Evolutionary conservation across 2,329 filamentous ascomycete genomes (phyloP).

Genomic region (Alternaria hordeiaustralica): DNA sequence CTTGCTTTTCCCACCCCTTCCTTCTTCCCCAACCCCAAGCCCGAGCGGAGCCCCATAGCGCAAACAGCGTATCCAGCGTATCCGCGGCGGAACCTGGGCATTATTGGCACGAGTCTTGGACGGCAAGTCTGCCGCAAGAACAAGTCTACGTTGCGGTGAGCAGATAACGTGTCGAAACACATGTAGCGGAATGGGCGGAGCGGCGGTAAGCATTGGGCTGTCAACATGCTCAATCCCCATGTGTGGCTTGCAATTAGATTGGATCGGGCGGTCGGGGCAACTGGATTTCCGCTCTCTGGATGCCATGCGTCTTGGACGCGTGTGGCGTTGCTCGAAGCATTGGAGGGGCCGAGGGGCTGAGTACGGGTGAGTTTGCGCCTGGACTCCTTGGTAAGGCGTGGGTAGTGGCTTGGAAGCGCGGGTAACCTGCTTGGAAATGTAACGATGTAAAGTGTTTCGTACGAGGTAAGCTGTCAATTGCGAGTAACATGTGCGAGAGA

Average conservation of each 20-base stretch:
- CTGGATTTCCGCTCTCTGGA: neutral
- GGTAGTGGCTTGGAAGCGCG: conserved; percentile 4
- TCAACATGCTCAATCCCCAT: neutral
- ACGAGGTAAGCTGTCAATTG: neutral
- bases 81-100: conserved; percentile 4
- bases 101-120: conserved; percentile 8
- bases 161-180: neutral
- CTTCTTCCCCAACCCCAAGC: neutral
- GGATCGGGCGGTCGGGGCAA: neutral
- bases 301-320: neutral
- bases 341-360: neutral
- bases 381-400: neutral
- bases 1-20: neutral
- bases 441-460: neutral
- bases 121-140: conserved; percentile 1
- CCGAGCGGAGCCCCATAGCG: conserved; percentile 1
- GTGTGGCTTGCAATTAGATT: neutral
- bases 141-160: conserved; percentile 3
- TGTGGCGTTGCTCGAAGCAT: neutral
- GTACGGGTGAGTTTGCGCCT: neutral
- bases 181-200: neutral
- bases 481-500: neutral
- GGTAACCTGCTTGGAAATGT: conserved; percentile 5
- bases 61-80: neutral
- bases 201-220: neutral